Percentiles rank a stretch among this genome's conserved stretches.
Evolutionary conservation across 306 rosid species (phyloP).

Genomic region (Fagus sylvatica): DNA sequence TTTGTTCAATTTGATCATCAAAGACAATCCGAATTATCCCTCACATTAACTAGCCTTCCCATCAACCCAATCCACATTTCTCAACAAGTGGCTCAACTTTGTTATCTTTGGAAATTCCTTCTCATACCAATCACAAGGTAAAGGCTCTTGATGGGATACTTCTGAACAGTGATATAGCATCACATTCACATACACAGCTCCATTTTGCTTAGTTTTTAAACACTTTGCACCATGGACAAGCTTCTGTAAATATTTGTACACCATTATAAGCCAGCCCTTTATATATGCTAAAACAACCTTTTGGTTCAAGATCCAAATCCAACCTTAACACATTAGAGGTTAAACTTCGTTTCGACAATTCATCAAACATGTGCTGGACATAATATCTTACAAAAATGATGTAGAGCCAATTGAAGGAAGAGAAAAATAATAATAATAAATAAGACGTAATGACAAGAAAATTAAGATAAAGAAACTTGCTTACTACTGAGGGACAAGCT

Average conservation of each 20-base stretch:
- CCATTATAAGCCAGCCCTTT: constrained; percentile 27
- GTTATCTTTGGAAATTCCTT: constrained; percentile 45
- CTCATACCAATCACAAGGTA: constrained; percentile 50
- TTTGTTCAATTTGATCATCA: constrained; percentile 43
- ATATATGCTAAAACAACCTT: background rate
- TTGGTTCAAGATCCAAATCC: background rate
- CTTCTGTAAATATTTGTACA: constrained; percentile 26
- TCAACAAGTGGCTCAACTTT: constrained; percentile 44
- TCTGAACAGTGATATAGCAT: constrained; percentile 52
- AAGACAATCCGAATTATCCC: constrained; percentile 47
- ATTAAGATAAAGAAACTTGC: background rate
- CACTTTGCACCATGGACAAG: constrained; percentile 23
- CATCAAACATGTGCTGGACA: constrained; percentile 31
- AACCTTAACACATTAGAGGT: background rate
- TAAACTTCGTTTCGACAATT: constrained; percentile 24
- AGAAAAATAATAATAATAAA: background rate
- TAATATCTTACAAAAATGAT: background rate
- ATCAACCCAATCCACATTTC: constrained; percentile 54
- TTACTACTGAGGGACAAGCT: background rate
- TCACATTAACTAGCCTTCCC: constrained; percentile 65
- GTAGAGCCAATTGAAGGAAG: background rate
- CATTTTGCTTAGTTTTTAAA: constrained; percentile 31
- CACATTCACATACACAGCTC: constrained; percentile 36
- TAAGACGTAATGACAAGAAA: background rate
- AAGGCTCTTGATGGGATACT: constrained; percentile 31